Percentiles rank a stretch among this genome's conserved stretches.
Evolutionary conservation across 306 rosid genomes (phyloP).

Genomic region (Senna tora): DNA sequence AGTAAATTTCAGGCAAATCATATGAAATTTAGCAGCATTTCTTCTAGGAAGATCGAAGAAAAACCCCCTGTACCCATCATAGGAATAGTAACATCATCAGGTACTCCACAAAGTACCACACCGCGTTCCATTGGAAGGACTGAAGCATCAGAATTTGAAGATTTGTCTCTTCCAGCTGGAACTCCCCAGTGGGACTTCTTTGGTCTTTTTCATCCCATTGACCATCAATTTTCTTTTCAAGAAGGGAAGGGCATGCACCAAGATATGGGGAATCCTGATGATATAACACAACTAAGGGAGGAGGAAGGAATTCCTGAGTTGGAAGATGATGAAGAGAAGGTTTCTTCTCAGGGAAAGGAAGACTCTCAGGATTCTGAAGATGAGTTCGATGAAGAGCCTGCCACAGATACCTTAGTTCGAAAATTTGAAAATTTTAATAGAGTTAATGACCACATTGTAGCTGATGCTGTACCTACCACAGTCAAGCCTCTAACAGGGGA

Average conservation of each 20-base stretch:
- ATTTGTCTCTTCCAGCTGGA: slow-evolving; percentile 58
- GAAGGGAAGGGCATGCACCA: slow-evolving; percentile 57
- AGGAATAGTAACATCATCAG: slow-evolving; percentile 67
- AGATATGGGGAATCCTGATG: slow-evolving; percentile 53
- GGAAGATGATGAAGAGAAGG: slow-evolving; percentile 69
- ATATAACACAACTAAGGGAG: slow-evolving; percentile 55
- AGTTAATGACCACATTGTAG: slow-evolving; percentile 55
- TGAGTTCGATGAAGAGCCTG: slow-evolving; percentile 80
- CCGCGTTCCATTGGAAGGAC: slow-evolving; percentile 52
- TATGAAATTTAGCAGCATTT: slow-evolving; percentile 67
- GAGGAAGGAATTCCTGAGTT: slow-evolving; percentile 70
- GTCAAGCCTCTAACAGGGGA: slow-evolving; percentile 46
- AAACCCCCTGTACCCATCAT: slow-evolving; percentile 56
- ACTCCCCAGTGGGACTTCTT: slow-evolving; percentile 84
- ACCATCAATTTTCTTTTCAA: slow-evolving; percentile 75
- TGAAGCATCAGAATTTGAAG: slow-evolving; percentile 54
- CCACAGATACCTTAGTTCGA: slow-evolving; percentile 65
- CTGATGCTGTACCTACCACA: slow-evolving; percentile 49
- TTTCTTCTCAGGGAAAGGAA: slow-evolving; percentile 57
- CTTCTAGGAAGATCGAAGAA: slow-evolving; percentile 66
- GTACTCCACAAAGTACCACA: slow-evolving; percentile 48
- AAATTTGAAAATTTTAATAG: slow-evolving; percentile 75
- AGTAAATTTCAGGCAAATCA: slow-evolving; percentile 61
- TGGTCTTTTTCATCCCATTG: slow-evolving; percentile 75
- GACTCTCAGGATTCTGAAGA: slow-evolving; percentile 70